Evolutionary conservation across 768 basidiomycete species (phyloP).

Genomic region (Leccinum disarticulatum): DNA sequence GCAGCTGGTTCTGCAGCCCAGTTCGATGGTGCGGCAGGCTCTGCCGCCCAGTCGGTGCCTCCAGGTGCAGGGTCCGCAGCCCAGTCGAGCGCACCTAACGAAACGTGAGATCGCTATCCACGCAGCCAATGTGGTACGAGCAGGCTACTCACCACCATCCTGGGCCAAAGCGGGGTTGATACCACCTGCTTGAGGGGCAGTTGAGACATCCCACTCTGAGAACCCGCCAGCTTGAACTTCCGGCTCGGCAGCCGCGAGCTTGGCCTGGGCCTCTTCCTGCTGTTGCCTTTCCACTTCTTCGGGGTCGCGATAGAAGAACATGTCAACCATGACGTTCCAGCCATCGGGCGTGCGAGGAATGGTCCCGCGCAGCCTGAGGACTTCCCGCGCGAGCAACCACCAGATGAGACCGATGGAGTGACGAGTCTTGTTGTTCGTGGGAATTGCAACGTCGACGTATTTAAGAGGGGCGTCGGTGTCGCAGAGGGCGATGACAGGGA

Average conservation of each 20-base stretch:
- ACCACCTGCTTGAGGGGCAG: slow-evolving; percentile 63
- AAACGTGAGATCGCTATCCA: slow-evolving; percentile 4
- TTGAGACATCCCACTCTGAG: slow-evolving; percentile 74
- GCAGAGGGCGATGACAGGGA: slow-evolving; percentile 98
- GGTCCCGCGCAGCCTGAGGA: slow-evolving; percentile 92
- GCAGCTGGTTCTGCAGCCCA: slow-evolving; percentile 37
- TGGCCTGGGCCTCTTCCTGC: slow-evolving; percentile 88
- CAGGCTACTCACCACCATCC: slow-evolving; percentile 46
- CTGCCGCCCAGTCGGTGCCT: slow-evolving; percentile 84
- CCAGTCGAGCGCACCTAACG: slow-evolving; percentile 78
- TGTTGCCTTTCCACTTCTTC: slow-evolving; percentile 99
- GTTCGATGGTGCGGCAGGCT: slow-evolving; percentile 43
- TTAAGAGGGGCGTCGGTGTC: slow-evolving; percentile 98
- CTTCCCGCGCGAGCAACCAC: slow-evolving; percentile 97
- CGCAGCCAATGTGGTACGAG: not conserved
- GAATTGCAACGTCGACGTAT: slow-evolving; percentile 98
- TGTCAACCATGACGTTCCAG: slow-evolving; percentile 99
- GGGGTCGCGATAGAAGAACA: slow-evolving; percentile 99
- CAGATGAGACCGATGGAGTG: slow-evolving; percentile 96
- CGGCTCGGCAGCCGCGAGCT: slow-evolving; percentile 60
- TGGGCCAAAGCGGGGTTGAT: slow-evolving; percentile 77
- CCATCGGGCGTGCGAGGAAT: slow-evolving; percentile 89
- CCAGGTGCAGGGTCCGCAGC: slow-evolving; percentile 59
- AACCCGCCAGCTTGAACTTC: slow-evolving; percentile 49
- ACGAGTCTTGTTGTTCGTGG: slow-evolving; percentile 98